Base-by-base conservation (phyloP, 169 alveolate genomes). In the Eimeria tenella region DNA sequence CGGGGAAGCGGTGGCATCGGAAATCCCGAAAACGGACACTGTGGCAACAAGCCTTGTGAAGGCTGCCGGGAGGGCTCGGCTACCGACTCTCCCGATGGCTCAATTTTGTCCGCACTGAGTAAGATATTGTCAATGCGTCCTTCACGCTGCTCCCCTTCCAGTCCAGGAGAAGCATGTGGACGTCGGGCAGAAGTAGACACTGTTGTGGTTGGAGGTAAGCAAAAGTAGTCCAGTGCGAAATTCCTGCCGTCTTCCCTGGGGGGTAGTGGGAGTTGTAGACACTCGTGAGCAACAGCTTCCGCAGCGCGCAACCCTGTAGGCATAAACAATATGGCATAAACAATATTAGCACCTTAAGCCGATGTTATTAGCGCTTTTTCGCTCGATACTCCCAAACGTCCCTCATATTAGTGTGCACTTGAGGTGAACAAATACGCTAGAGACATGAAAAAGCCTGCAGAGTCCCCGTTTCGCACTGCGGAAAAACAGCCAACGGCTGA, bases 221-320 rank as follows among this genome's bases (percentile, higher is more conserved):
- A 89, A 56, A 74, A 79, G 55, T 71, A 79, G 53, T 92, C 95
- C 86, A 92, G 49, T 17, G 95, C 91, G 42, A 92, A 74, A 31
- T 60, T 50, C 79, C 92, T 70, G 56, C 75, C 65, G 53, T 92
- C 95, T 70, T 92, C 95, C n/a, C 95, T 63, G 63, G 95, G 92
- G 42, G 95, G 95, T 56, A 92, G 92, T 25, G 93, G 95, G 74
- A 92, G 95, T 5, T 70, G 95, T 63, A 92, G 86, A 19, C 95
- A 86, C 63, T 92, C 95, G 93, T 92, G 95, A 53, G 95, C 95
- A 10, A 92, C 95, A 63, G 90, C 88, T 17, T 92, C 95, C 56
- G 86, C 95, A 19, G 95, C 95, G 63, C 95, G 95, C 21, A 82
- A 21, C 8, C 95, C 95, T 92, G 95, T 31, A 58, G 50, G 79